A percentile compares a stretch with the other conserved stretches of the same genome.
Conservation (phyloP, 1,139 yeast species). For the Diutina sp. region DNA sequence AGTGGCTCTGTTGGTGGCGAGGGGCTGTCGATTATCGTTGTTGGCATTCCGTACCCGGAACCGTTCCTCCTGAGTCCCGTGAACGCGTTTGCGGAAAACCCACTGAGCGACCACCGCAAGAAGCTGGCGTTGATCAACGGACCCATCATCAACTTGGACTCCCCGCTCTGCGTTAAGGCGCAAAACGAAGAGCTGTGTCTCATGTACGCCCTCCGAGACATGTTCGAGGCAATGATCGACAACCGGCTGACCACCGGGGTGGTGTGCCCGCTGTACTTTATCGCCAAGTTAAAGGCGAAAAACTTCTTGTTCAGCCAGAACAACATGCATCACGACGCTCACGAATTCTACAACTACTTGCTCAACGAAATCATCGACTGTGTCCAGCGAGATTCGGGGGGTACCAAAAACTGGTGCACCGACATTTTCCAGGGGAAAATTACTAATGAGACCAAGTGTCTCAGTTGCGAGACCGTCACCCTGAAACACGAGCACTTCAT, state of each 20-base stretch:
- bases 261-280: slow-evolving; percentile 66
- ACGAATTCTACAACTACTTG: slow-evolving; percentile 82
- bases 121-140: slow-evolving; percentile 71
- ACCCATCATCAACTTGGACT: slow-evolving; percentile 74
- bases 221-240: slow-evolving; percentile 76
- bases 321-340: slow-evolving; percentile 95
- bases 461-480: slow-evolving; percentile 81
- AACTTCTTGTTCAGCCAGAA: slow-evolving; percentile 77
- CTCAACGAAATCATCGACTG: slow-evolving; percentile 74
- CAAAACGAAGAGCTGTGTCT: slow-evolving; percentile 43
- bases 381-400: slow-evolving; percentile 28
- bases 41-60: slow-evolving; percentile 35
- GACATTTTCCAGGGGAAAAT: slow-evolving; percentile 74
- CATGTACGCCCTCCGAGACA: slow-evolving; percentile 60
- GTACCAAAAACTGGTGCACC: slow-evolving; percentile 42
- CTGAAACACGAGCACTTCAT: slow-evolving; percentile 76
- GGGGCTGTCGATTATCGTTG: slow-evolving; percentile 14
- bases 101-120: slow-evolving; percentile 66
- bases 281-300: slow-evolving; percentile 65
- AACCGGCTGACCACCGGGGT: slow-evolving; percentile 63
- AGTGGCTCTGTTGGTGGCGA: neutral
- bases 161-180: slow-evolving; percentile 32
- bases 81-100: slow-evolving; percentile 33
- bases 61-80: slow-evolving; percentile 20
- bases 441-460: slow-evolving; percentile 80